Evolutionary conservation across 306 rosid species (phyloP), one percentile per base, ranked within the genome.

Genomic region (Gleditsia sinensis): DNA sequence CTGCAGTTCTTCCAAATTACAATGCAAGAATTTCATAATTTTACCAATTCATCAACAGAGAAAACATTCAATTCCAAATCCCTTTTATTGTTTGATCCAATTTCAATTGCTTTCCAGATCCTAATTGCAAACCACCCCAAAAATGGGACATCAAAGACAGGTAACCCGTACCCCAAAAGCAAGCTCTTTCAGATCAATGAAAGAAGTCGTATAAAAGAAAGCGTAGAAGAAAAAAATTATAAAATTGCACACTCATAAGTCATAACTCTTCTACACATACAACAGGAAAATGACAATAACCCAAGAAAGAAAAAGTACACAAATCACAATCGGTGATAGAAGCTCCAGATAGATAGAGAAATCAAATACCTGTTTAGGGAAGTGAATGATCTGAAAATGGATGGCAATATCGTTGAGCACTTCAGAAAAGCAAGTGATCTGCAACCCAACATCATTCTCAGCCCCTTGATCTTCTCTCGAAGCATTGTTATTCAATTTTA

Each of bases 331-430:
- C 4, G 5, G 13, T 4, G 49, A 62, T 39, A 9, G 17, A 28
- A 3, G 2, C 11, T 5, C 13, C 5, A 5, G 0, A 9, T 28
- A 25, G 14, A 9, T 57, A 33, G 63, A 72, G 36, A 21, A 24
- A 62, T 36, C 10, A 20, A 6, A 37, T n/a, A 83, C 97, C 97
- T 91, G 97, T 30, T 88, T 90, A 68, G 88, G 86, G 50, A 94
- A 85, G 56, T 89, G 88, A 53, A 88, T 86, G 42, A 94, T 90
- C 75, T 94, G 97, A 81, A 90, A 90, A 82, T 94, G 95, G 69
- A 90, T 65, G 75, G 78, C 36, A 49, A 70, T 86, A 23, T 90
- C 99, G 19, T 92, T 88, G 58, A 92, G 77, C 19, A 81, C 72
- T 64, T 92, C 92, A 36, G 87, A 86, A 75, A 90, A 94, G 82